Percentiles rank a stretch among this genome's conserved stretches.
These are phyloP conservation scores for Vanrija sp. DNA, from an alignment of 1,284 basidiomycete genomes.

Conservation along the genomic window DNA sequence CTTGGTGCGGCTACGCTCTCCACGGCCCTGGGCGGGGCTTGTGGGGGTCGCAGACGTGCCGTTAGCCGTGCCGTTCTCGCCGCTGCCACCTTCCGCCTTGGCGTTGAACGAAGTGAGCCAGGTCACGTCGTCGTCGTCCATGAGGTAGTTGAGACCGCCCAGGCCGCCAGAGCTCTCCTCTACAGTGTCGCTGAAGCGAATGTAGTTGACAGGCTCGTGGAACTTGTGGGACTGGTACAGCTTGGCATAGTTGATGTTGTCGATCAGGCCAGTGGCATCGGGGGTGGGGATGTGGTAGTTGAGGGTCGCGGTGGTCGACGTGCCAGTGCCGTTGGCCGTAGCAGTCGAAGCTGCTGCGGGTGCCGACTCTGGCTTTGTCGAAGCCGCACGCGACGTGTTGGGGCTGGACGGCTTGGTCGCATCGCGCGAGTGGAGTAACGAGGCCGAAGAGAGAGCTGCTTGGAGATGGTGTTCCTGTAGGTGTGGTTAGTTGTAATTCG, in stretches of 20 bases:
- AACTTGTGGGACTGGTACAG: slow-evolving; percentile 68
- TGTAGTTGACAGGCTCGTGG: slow-evolving; percentile 73
- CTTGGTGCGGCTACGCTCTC: slow-evolving; percentile 46
- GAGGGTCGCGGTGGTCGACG: slow-evolving; percentile 18
- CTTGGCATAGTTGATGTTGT: slow-evolving; percentile 59
- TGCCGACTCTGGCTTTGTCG: slow-evolving; percentile 17
- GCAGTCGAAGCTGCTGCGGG: slow-evolving; percentile 5
- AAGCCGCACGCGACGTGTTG: slow-evolving; percentile 14
- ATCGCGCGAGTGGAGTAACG: slow-evolving; percentile 41
- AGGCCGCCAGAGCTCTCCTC: slow-evolving; percentile 61
- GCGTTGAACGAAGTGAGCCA: slow-evolving; percentile 93
- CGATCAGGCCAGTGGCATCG: slow-evolving; percentile 75
- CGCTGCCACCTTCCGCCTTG: slow-evolving; percentile 74
- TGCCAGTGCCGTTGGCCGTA: slow-evolving; percentile 2
- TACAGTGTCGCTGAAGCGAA: slow-evolving; percentile 80
- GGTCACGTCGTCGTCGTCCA: slow-evolving; percentile 93
- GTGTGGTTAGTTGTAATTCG: slow-evolving; percentile 50
- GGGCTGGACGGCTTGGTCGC: slow-evolving; percentile 29
- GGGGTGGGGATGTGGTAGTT: slow-evolving; percentile 86
- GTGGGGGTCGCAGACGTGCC: slow-evolving; percentile 47
- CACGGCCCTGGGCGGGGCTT: slow-evolving; percentile 33
- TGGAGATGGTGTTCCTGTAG: slow-evolving; percentile 87
- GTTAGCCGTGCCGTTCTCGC: slow-evolving; percentile 4
- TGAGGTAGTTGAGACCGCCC: slow-evolving; percentile 62
- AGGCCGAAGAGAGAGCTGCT: slow-evolving; percentile 53